phyloP scores from a whole-genome alignment of 257 asterid species.

The Petrea volubilis region DNA sequence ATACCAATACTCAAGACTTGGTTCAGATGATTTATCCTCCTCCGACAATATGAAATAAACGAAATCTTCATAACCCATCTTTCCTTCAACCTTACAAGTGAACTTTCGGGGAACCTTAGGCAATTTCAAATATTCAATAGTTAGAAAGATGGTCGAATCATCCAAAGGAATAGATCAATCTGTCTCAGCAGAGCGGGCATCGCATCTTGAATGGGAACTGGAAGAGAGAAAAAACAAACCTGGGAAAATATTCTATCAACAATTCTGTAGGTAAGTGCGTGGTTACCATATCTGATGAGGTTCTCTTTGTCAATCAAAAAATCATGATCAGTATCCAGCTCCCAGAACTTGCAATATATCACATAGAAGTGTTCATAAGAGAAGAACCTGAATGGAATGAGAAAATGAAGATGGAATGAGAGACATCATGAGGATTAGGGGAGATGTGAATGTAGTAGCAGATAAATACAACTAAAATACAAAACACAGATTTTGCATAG shows the following conservation, averaged over 20 bases:
- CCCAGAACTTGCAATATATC: conserved; percentile 99
- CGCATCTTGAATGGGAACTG: conserved; percentile 16
- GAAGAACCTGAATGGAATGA: conserved; percentile 75
- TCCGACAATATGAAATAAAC: conserved; percentile 97
- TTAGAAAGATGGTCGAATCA: conserved; percentile 18
- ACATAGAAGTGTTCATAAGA: conserved; percentile 98
- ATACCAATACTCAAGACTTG: conserved; percentile 96
- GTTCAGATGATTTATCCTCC: conserved; percentile 98
- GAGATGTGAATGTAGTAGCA: conserved; percentile 2
- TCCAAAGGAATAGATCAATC: conserved; percentile 15
- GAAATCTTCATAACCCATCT: conserved; percentile 99
- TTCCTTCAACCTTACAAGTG: conserved; percentile 98
- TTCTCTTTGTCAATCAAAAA: conserved; percentile 97
- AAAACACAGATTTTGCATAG: background rate
- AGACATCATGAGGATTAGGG: background rate
- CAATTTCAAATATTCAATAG: conserved; percentile 29
- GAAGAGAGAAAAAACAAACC: conserved; percentile 54
- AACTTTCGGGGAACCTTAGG: conserved; percentile 92
- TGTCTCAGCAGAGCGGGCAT: conserved; percentile 26
- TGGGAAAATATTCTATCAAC: conserved; percentile 99
- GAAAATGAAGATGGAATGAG: conserved; percentile 16
- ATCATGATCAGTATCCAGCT: conserved; percentile 98
- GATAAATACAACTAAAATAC: background rate
- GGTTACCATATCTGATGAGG: conserved; percentile 98
- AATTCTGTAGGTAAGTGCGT: conserved; percentile 98